Percentiles rank a stretch among this genome's conserved stretches.
Evolutionary conservation across 177 flowering plant genomes (phyloP).

Genomic region (Tripterygium wilfordii): DNA sequence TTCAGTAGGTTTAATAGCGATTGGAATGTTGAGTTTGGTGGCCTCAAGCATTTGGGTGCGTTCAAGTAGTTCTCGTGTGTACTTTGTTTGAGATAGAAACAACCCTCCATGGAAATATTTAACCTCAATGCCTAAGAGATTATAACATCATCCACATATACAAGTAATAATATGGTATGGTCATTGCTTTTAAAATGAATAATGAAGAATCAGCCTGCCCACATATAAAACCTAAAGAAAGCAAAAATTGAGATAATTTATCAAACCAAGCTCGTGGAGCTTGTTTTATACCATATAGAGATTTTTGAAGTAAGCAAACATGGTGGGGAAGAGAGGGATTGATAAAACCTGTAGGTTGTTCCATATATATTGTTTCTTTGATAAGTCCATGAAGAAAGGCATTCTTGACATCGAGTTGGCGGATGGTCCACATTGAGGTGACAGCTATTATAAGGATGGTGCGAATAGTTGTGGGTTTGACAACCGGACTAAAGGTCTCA

Average conservation of each 20-base stretch:
- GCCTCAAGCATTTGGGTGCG: too few relatives aligned
- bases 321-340: neutral
- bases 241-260: neutral
- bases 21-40: too few relatives aligned
- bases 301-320: neutral
- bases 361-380: neutral
- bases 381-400: neutral
- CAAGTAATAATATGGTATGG: neutral
- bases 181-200: too few relatives aligned
- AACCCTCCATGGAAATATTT: too few relatives aligned
- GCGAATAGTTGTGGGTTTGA: neutral
- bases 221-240: neutral
- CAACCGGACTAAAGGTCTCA: neutral
- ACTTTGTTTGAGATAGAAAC: too few relatives aligned
- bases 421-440: neutral
- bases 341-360: neutral
- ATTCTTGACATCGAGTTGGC: neutral
- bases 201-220: neutral
- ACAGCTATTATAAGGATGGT: neutral
- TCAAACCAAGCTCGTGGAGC: neutral
- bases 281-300: neutral
- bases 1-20: too few relatives aligned
- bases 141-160: neutral
- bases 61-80: too few relatives aligned
- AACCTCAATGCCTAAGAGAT: too few relatives aligned